Evolutionary conservation across 2,329 filamentous ascomycete genomes (phyloP).

Genomic region (Didymella arachidicola): DNA sequence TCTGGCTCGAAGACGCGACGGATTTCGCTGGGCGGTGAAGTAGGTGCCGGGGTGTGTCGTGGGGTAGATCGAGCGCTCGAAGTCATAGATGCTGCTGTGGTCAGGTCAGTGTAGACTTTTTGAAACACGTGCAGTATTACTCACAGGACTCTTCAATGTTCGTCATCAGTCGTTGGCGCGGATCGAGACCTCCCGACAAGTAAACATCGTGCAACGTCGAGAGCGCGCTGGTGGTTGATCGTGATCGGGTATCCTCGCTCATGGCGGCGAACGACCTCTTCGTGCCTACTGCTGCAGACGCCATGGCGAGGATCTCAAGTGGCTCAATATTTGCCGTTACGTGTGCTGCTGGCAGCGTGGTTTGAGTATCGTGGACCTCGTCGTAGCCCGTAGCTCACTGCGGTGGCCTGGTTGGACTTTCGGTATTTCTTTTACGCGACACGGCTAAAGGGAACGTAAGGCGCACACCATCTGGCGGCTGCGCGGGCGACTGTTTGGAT

Average conservation of each 20-base stretch:
- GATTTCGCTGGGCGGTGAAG: constrained; percentile 27
- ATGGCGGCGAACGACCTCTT: constrained; percentile 42
- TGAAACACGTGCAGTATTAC: neutral
- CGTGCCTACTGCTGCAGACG: constrained; percentile 36
- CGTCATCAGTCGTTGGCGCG: constrained; percentile 9
- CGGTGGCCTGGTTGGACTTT: neutral
- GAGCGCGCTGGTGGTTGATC: constrained; percentile 9
- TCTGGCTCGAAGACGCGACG: constrained; percentile 62
- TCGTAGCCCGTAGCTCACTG: constrained; percentile 3
- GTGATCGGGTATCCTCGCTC: constrained; percentile 27
- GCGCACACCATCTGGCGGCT: constrained; percentile 7
- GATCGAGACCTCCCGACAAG: constrained; percentile 6
- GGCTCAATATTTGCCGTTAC: neutral
- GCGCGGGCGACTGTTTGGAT: neutral
- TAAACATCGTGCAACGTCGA: constrained; percentile 13
- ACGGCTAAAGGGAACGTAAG: constrained; percentile 14
- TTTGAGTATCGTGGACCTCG: neutral
- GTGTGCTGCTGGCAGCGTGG: neutral
- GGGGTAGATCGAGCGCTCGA: constrained; percentile 42
- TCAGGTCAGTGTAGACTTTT: constrained; percentile 13
- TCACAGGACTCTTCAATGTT: constrained; percentile 21
- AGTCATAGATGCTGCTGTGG: constrained; percentile 28
- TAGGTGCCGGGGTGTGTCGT: constrained; percentile 37
- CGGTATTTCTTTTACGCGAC: constrained; percentile 17
- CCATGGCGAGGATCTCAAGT: constrained; percentile 28